Base-by-base conservation (phyloP, 2,329 filamentous ascomycete genomes). In the Colletotrichum sidae region DNA sequence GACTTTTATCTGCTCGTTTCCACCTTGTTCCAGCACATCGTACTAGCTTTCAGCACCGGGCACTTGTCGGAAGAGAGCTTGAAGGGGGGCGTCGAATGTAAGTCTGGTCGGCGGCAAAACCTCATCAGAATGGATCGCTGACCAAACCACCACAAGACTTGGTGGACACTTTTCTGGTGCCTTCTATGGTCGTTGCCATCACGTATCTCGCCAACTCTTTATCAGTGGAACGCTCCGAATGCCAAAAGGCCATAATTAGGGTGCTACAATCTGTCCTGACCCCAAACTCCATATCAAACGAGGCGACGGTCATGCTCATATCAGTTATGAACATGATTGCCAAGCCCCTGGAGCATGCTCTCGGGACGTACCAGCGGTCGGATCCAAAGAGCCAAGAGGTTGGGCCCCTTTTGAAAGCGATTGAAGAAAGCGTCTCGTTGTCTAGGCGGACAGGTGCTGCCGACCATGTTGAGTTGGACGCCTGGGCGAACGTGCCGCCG, bases 1-100 rank as follows among this genome's bases (percentile, higher is more conserved):
- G 89, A 94, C 44, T 96, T 96, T 73, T 95, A 95, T 71, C 79
- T 92, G 15, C 83, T 96, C 4, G 88, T 94, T 12, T 91, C 93
- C 1, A 90, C 91, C 0, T 79, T 96, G 0, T 94, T 95, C 73
- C 86, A 90, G 69, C 90, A 93, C 70, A 92, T 91, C 46, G 86
- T 93, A 0, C 80, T 91, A 41, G 92, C 91, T 1, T 89, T 88
- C 69, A 86, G 86, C n/a, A 83, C 84, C 2, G 88, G 88, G 6
- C 82, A 87, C 45, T 77, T 96, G 5, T 85, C 85, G 1, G 86
- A 93, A 49, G 90, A 94, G 44, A 87, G 84, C 41, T 83, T 96
- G 0, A 93, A 91, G 74, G 86, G 88, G 11, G 93, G 92, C 1
- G 80, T 96, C 7, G 92, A 95, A 77, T 93, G 89, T 91, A 72